Evolutionary conservation across 73 alveolate species (phyloP).

Genomic region (Loxodes magnus): DNA sequence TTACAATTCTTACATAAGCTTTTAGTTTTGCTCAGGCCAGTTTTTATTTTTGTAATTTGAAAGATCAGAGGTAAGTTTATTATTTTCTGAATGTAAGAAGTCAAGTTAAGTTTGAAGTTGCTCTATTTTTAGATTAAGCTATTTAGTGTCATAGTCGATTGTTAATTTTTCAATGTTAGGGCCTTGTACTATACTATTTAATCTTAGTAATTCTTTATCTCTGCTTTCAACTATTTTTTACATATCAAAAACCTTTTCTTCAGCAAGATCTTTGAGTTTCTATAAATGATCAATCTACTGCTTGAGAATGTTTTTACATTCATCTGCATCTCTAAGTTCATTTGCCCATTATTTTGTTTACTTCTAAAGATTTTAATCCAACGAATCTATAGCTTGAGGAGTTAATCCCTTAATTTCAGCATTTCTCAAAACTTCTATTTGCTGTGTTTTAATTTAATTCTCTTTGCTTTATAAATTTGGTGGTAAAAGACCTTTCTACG

Average conservation of each 20-base stretch:
- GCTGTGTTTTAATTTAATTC: background rate
- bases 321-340: constrained; percentile 3
- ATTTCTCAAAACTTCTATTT: background rate
- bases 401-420: background rate
- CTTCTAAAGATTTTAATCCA: background rate
- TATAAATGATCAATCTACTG: background rate
- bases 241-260: background rate
- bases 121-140: background rate
- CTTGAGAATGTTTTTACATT: background rate
- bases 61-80: constrained; percentile 16
- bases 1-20: constrained; percentile 11
- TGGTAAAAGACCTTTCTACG: background rate
- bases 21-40: constrained; percentile 20
- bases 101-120: constrained; percentile 17
- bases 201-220: constrained; percentile 7
- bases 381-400: background rate
- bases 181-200: constrained; percentile 5
- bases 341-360: constrained; percentile 3
- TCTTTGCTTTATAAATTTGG: background rate
- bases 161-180: constrained; percentile 15
- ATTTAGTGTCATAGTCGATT: constrained; percentile 9
- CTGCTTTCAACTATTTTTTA: background rate
- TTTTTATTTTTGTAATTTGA: constrained; percentile 11
- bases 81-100: constrained; percentile 19
- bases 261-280: background rate